phyloP scores from a whole-genome alignment of 2,329 filamentous ascomycete species.

The Nothopassalora personata region DNA sequence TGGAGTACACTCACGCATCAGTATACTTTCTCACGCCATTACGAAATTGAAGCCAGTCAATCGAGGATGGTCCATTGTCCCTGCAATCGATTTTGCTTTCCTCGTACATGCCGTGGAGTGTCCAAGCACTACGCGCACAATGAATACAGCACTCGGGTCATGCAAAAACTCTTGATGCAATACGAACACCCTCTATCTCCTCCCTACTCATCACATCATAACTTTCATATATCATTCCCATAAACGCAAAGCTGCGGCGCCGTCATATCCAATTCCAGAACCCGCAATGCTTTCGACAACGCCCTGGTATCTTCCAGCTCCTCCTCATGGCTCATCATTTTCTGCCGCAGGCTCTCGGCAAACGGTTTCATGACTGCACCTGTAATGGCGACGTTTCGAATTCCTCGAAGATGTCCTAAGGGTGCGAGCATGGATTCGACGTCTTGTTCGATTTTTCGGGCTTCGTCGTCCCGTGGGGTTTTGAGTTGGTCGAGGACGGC shows the following conservation, averaged over 20 bases:
- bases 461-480: slow-evolving; percentile 26
- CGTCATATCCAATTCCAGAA: slow-evolving; percentile 11
- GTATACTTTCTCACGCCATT: not conserved
- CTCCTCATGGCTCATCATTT: slow-evolving; percentile 27
- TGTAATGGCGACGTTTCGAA: slow-evolving; percentile 34
- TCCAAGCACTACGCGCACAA: no score
- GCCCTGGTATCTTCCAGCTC: slow-evolving; percentile 1
- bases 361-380: slow-evolving; percentile 39
- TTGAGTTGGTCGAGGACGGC: slow-evolving; percentile 29
- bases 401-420: slow-evolving; percentile 34
- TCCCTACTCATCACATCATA: slow-evolving; percentile 2
- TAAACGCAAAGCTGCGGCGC: slow-evolving; percentile 23
- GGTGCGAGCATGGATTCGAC: slow-evolving; percentile 42
- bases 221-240: slow-evolving; percentile 22
- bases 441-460: slow-evolving; percentile 29
- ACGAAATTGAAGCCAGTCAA: not conserved
- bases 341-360: slow-evolving; percentile 30
- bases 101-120: no score
- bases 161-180: no score
- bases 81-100: no score
- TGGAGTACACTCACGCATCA: not conserved
- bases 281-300: not conserved
- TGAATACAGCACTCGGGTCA: no score
- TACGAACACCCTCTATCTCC: not conserved
- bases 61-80: not conserved